Conservation (phyloP, 2,329 filamentous ascomycete genomes). For the Aspergillus tamarii region DNA sequence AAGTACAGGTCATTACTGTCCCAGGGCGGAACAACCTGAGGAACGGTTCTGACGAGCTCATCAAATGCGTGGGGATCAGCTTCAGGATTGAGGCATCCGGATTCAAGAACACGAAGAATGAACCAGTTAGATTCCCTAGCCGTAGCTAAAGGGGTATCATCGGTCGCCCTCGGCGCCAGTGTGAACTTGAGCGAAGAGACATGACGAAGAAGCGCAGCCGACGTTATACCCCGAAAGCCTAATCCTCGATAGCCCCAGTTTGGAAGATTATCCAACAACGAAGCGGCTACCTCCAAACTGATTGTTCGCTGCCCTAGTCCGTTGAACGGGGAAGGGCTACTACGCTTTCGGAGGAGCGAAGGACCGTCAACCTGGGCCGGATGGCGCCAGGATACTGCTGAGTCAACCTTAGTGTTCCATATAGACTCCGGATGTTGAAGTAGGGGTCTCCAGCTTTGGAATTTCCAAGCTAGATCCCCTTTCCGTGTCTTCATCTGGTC, state of each 20-base stretch:
- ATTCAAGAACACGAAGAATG: slow-evolving; percentile 56
- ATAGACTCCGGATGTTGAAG: slow-evolving; percentile 31
- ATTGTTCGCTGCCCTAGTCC: slow-evolving; percentile 54
- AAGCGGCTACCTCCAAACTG: slow-evolving; percentile 61
- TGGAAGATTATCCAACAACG: slow-evolving; percentile 57
- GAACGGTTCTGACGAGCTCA: slow-evolving; percentile 39
- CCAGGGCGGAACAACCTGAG: slow-evolving; percentile 38
- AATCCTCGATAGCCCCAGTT: slow-evolving; percentile 49
- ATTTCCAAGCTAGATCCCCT: slow-evolving; percentile 40
- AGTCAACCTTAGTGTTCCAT: slow-evolving; percentile 39
- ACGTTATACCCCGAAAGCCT: slow-evolving; percentile 34
- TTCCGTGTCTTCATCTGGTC: slow-evolving; percentile 34
- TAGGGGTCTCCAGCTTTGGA: slow-evolving; percentile 45
- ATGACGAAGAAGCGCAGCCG: slow-evolving; percentile 32
- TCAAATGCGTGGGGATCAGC: slow-evolving; percentile 50
- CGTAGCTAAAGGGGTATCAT: slow-evolving; percentile 32
- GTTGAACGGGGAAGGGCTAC: slow-evolving; percentile 33
- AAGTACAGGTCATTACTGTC: slow-evolving; percentile 23
- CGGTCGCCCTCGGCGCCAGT: slow-evolving; percentile 11
- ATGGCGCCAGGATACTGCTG: slow-evolving; percentile 40
- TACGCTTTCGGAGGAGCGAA: slow-evolving; percentile 20
- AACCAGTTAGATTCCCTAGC: slow-evolving; percentile 40
- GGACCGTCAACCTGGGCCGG: slow-evolving; percentile 24
- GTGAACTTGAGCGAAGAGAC: slow-evolving; percentile 25
- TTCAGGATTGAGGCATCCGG: slow-evolving; percentile 49